Conservation (phyloP, 2,329 filamentous ascomycete species). For the Chaetomiaceae sp. region DNA sequence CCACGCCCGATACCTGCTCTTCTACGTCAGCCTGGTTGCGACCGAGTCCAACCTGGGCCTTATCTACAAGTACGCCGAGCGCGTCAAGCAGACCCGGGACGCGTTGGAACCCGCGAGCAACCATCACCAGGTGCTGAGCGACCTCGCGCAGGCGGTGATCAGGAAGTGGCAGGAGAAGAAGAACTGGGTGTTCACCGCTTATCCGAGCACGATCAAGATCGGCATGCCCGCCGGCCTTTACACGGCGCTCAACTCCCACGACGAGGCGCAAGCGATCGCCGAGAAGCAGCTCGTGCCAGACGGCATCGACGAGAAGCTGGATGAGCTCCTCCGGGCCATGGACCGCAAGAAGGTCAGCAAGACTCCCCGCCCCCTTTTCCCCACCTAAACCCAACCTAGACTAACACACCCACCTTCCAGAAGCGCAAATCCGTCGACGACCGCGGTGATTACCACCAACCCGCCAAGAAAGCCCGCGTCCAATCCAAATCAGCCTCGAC, state of each 20-base stretch:
- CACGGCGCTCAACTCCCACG: slow-evolving; percentile 66
- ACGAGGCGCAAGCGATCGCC: slow-evolving; percentile 76
- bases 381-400: not conserved
- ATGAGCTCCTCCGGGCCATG: slow-evolving; percentile 57
- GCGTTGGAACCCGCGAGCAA: slow-evolving; percentile 66
- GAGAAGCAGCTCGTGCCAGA: slow-evolving; percentile 80
- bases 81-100: slow-evolving; percentile 85
- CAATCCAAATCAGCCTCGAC: slow-evolving; percentile 8
- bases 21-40: slow-evolving; percentile 77
- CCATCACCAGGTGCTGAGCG: slow-evolving; percentile 78
- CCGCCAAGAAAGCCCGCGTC: slow-evolving; percentile 37
- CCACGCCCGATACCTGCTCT: slow-evolving; percentile 83
- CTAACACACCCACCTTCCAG: slow-evolving; percentile 31
- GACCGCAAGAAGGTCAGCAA: slow-evolving; percentile 66
- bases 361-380: not conserved
- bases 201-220: slow-evolving; percentile 76
- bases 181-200: slow-evolving; percentile 81
- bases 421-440: slow-evolving; percentile 54
- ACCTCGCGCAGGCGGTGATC: slow-evolving; percentile 77
- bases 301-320: slow-evolving; percentile 68
- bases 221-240: slow-evolving; percentile 78
- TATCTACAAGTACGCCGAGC: slow-evolving; percentile 87
- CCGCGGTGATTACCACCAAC: slow-evolving; percentile 37
- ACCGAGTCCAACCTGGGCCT: slow-evolving; percentile 82
- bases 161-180: slow-evolving; percentile 81